Evolutionary conservation across 1,284 basidiomycete genomes (phyloP), one percentile per base, ranked within the genome.

Genomic region (Coniferiporia sulphurascens): DNA sequence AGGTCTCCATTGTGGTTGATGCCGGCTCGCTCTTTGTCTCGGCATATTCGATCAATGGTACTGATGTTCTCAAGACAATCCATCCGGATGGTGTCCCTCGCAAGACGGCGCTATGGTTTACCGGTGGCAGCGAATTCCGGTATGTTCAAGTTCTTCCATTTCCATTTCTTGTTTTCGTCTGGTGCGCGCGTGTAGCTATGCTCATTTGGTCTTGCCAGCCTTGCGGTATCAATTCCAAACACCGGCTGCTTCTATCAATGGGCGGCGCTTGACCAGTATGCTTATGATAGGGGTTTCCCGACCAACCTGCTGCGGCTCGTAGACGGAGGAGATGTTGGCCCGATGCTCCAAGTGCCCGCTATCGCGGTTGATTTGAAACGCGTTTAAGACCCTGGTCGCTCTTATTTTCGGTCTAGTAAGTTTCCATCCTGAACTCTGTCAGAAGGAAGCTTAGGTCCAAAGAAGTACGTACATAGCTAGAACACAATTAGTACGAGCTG

Each of bases 1-100:
- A 65, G 6, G 73, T 73, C 3, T 65, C 68, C 41, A 67, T 78
- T 12, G 61, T 61, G 0, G 58, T 76, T 0, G 64, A 72, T 17
- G 67, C 72, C 12, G 74, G 74, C 4, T 70, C 68, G 9, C 64
- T 78, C 10, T 74, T 70, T 62, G 49, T 36, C 27, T n/a, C 49
- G 5, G 17, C 22, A 17, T 51, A 51, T n/a, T 32, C 36, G 32
- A 51, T 51, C 49, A 51, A 51, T 27, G 49, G 49, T 15, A 51
- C 49, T 12, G 49, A 51, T 34, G 49, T 51, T 12, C 49, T 51
- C 4, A 13, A 35, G 12, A 51, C 49, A 17, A 51, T 51, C 8
- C 49, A 51, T 15, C 49, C 49, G 17, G 49, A 51, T 51, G 49
- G 49, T 35, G n/a, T 51, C 1, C 36, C 49, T 3, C 49, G 49